phyloP scores from a whole-genome alignment of 1,284 basidiomycete species.

The Tremellales sp. region DNA sequence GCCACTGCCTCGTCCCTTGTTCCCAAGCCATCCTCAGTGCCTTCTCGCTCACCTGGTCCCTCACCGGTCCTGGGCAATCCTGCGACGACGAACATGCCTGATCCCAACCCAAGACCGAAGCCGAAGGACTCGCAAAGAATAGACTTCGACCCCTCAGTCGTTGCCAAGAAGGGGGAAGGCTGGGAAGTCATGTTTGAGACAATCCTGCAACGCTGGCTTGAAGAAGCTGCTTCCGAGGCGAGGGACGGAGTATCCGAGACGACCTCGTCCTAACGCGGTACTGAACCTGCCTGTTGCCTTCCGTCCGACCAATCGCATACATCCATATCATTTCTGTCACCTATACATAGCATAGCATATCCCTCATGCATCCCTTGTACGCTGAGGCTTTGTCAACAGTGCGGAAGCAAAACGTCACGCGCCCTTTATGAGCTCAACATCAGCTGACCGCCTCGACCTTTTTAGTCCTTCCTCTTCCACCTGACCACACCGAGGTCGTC shows the following conservation, averaged over 20 bases:
- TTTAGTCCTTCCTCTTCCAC: too few species aligned
- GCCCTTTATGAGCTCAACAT: too few species aligned
- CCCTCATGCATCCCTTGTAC: too few species aligned
- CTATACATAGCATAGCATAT: background rate
- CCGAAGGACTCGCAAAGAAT: conserved; percentile 14
- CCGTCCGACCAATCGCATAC: too few species aligned
- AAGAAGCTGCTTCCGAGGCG: conserved; percentile 27
- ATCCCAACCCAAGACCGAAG: background rate
- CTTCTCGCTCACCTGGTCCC: conserved; percentile 2
- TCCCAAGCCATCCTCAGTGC: conserved; percentile 7
- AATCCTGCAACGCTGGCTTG: conserved; percentile 33
- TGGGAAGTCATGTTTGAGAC: conserved; percentile 36
- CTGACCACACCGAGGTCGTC: too few species aligned
- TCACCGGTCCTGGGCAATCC: too few species aligned
- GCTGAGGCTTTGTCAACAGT: too few species aligned
- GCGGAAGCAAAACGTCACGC: too few species aligned
- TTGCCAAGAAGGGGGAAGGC: conserved; percentile 34
- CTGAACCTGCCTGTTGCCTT: too few species aligned
- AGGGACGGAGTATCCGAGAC: too few species aligned
- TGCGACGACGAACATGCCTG: background rate
- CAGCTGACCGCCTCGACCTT: too few species aligned
- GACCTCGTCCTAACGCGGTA: too few species aligned
- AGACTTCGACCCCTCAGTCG: conserved; percentile 40
- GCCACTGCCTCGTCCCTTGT: conserved; percentile 7
- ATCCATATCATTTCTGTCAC: background rate